Conservation (phyloP, 1,139 yeast genomes). For the Yamadazyma taylorii region DNA sequence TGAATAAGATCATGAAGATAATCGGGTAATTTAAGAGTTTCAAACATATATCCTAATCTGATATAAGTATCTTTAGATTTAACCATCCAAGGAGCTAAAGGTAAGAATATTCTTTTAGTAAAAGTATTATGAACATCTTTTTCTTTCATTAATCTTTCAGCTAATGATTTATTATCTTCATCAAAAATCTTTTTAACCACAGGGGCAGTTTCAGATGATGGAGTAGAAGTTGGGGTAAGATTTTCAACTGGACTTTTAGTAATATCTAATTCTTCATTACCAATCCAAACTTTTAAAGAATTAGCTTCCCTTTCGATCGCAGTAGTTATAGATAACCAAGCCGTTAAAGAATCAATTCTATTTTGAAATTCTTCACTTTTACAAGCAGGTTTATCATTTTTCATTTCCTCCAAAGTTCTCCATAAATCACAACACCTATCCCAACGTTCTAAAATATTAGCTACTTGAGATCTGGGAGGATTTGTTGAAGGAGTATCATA, state of each 20-base stretch:
- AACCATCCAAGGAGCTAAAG: conserved; percentile 70
- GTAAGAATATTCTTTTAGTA: conserved; percentile 55
- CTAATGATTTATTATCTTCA: conserved; percentile 66
- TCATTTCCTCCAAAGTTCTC: conserved; percentile 80
- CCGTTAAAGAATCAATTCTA: conserved; percentile 72
- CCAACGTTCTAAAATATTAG: conserved; percentile 55
- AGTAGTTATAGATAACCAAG: conserved; percentile 79
- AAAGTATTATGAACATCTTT: conserved; percentile 76
- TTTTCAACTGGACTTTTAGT: conserved; percentile 33
- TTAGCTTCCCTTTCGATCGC: conserved; percentile 63
- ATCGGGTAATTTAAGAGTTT: conserved; percentile 72
- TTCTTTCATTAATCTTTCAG: conserved; percentile 83
- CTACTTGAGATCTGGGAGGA: conserved; percentile 52
- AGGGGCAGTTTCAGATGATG: conserved; percentile 27
- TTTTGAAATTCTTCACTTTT: conserved; percentile 63
- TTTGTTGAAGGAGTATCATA: conserved; percentile 32
- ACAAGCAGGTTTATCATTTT: conserved; percentile 71
- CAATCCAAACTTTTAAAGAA: conserved; percentile 68
- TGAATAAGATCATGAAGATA: conserved; percentile 67
- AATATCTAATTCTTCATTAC: conserved; percentile 74
- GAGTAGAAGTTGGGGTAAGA: conserved; percentile 22
- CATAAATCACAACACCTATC: conserved; percentile 75
- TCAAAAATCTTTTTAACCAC: conserved; percentile 45
- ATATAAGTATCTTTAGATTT: conserved; percentile 76
- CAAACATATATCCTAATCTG: conserved; percentile 61